These are phyloP conservation scores for Phaeosphaeria sp. DNA, from an alignment of 2,329 filamentous ascomycete genomes.

Conservation along the genomic window DNA sequence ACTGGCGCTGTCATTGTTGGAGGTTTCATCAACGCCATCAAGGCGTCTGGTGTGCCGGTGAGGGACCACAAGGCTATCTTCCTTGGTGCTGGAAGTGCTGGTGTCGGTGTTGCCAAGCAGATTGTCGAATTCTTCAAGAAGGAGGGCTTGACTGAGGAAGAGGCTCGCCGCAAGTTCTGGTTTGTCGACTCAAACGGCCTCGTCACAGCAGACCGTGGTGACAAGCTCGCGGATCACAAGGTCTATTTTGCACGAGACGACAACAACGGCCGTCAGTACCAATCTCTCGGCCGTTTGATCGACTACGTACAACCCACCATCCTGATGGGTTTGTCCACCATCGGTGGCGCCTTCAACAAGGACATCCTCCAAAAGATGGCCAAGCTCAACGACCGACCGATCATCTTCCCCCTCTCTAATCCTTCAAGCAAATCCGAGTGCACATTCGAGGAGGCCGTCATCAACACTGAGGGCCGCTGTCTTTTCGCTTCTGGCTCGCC, in stretches of 20 bases:
- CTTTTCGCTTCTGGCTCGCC: conserved; percentile 96
- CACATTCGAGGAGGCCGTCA: conserved; percentile 91
- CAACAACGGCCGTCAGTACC: conserved; percentile 71
- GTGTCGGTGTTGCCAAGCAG: conserved; percentile 97
- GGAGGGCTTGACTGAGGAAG: conserved; percentile 85
- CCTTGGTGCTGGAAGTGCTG: conserved; percentile 92
- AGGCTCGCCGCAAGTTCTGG: conserved; percentile 91
- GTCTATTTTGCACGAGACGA: conserved; percentile 71
- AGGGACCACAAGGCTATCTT: conserved; percentile 95
- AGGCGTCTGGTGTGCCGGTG: conserved; percentile 81
- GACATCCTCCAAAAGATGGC: conserved; percentile 72
- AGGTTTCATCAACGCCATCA: conserved; percentile 78
- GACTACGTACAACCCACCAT: conserved; percentile 95
- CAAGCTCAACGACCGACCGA: conserved; percentile 71
- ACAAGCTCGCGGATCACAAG: conserved; percentile 90
- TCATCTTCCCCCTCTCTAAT: conserved; percentile 90
- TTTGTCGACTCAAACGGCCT: conserved; percentile 97
- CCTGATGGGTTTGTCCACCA: conserved; percentile 91
- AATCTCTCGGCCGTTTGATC: conserved; percentile 86
- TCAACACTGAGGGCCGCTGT: conserved; percentile 86
- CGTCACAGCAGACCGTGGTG: conserved; percentile 89
- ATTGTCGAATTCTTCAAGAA: conserved; percentile 96
- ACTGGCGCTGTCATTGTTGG: conserved; percentile 94
- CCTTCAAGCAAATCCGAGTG: conserved; percentile 96
- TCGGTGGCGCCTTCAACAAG: conserved; percentile 92